These are phyloP conservation scores for Petunia secreta DNA, from an alignment of 257 asterid species.

Conservation along the genomic window DNA sequence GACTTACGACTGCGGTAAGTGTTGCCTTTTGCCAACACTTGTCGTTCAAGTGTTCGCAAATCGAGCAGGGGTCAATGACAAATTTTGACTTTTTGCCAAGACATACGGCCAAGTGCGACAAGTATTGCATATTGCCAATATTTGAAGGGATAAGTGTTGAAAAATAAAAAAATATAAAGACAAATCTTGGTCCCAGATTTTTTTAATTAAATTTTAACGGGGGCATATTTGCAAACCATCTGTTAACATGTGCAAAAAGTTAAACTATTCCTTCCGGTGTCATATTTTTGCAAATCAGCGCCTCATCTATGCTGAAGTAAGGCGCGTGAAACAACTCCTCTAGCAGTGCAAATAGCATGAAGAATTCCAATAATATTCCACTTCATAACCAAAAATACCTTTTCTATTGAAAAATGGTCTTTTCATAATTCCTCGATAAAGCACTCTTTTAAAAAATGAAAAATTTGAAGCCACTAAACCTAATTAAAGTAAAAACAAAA, in stretches of 20 bases:
- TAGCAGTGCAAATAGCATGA: background rate
- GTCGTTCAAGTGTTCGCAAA: too few species aligned
- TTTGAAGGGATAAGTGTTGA: too few species aligned
- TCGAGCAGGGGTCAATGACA: too few species aligned
- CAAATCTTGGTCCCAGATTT: too few species aligned
- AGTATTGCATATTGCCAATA: too few species aligned
- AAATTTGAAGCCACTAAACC: background rate
- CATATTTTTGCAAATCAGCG: background rate
- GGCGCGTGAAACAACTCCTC: constrained; percentile 5
- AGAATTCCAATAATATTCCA: background rate
- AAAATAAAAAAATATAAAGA: too few species aligned
- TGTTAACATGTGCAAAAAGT: background rate
- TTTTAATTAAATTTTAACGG: too few species aligned
- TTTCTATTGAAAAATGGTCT: background rate
- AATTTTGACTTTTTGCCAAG: too few species aligned
- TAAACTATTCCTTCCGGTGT: background rate
- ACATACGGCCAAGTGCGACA: too few species aligned
- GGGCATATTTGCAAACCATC: too few species aligned
- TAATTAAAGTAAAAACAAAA: constrained; percentile 4
- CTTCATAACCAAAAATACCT: background rate
- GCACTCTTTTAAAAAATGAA: constrained; percentile 28
- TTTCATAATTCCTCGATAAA: constrained; percentile 35
- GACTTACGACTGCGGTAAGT: too few species aligned
- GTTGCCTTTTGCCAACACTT: too few species aligned
- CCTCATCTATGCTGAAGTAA: background rate